Evolutionary conservation across 257 asterid genomes (phyloP), one percentile per base, ranked within the genome.

Genomic region (Ilex aquifolium): DNA sequence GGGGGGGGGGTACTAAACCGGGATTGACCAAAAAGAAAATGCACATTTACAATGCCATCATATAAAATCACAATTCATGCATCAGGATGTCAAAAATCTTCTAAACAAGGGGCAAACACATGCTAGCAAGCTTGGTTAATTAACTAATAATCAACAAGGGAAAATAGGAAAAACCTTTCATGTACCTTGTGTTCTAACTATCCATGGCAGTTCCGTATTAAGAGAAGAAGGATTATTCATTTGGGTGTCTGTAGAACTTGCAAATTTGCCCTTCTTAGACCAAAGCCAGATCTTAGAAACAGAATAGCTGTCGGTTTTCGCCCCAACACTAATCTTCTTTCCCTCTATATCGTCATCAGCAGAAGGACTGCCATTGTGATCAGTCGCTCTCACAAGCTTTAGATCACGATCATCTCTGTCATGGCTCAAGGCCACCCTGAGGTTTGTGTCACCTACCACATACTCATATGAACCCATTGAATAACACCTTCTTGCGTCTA

Each of bases 261-360:
- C 87, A 56, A 84, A 83, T 64, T 80, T 86, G 6, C 91, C 84
- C 74, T 91, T 91, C 65, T 85, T 84, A 1, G 96, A 80, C 98
- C 98, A 91, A 61, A 88, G 75, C 98, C 98, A 91, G 72, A 91
- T 88, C 95, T 91, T 91, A 74, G 98, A 91, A 65, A 88, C 87
- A 0, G 98, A 91, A 44, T 86, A 91, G 81, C 98, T 91, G 76
- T 91, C 98, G 1, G 85, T 88, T 77, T 85, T 91, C n/a, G 95
- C 71, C 61, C 95, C 93, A 27, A 86, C 80, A 30, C 80, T 36
- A 61, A 91, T 86, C 84, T 74, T 91, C 79, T 87, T 91, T 60
- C 95, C 98, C 29, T 83, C 87, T 13, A 70, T 48, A 59, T 72
- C 78, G 32, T 54, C 74, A 51, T 72, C 83, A 10, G 16, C 62